These are phyloP conservation scores for Avena sativa DNA, from an alignment of 176 grass and related monocot species.

Conservation along the genomic window DNA sequence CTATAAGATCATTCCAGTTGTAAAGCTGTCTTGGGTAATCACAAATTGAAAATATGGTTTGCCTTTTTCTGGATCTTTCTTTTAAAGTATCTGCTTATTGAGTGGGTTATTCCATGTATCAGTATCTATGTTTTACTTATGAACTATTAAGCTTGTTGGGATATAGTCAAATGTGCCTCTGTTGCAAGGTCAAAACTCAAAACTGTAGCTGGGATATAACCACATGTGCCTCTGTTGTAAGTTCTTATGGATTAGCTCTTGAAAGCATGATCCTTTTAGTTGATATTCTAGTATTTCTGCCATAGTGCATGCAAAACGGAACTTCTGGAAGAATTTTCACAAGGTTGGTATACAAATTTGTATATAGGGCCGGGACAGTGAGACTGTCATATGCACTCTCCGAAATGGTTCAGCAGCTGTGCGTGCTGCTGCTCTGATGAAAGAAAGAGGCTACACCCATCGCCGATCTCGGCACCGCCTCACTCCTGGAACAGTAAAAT, in stretches of 20 bases:
- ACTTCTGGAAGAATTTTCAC: constrained; percentile 15
- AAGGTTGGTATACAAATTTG: constrained; percentile 33
- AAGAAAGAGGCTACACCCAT: constrained; percentile 86
- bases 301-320: constrained; percentile 23
- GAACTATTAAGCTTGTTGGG: background rate
- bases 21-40: constrained; percentile 15
- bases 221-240: background rate
- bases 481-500: constrained; percentile 99
- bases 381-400: constrained; percentile 80
- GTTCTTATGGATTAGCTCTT: constrained; percentile 34
- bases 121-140: background rate
- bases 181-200: constrained; percentile 22
- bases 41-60: constrained; percentile 26
- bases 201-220: background rate
- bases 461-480: constrained; percentile 82
- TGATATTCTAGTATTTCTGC: constrained; percentile 21
- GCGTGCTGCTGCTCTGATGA: constrained; percentile 90
- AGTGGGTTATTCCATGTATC: background rate
- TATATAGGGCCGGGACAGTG: constrained; percentile 69
- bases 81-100: background rate
- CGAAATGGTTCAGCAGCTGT: constrained; percentile 88
- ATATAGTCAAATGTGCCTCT: background rate
- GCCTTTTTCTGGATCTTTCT: constrained; percentile 3
- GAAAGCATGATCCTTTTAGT: background rate
- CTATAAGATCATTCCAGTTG: constrained; percentile 28